phyloP scores from a whole-genome alignment of 495 filamentous ascomycete species.

The Alectoria sarmentosa region DNA sequence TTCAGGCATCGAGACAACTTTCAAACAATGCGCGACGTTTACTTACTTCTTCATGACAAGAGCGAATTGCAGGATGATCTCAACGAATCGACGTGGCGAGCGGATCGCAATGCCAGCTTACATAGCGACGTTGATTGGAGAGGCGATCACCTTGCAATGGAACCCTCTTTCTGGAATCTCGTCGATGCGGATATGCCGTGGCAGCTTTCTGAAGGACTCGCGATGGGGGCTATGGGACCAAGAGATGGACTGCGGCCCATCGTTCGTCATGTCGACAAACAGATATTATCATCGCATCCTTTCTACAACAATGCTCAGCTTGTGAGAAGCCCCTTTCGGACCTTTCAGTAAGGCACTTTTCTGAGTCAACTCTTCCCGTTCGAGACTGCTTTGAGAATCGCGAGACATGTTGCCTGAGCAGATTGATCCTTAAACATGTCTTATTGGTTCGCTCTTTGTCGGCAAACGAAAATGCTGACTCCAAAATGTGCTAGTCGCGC shows the following conservation, averaged over 20 bases:
- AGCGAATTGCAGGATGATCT: slow-evolving; percentile 23
- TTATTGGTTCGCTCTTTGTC: too few relatives aligned
- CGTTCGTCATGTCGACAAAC: slow-evolving; percentile 18
- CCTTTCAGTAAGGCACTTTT: too few relatives aligned
- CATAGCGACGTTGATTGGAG: slow-evolving; percentile 27
- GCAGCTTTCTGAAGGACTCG: slow-evolving; percentile 30
- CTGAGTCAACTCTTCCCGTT: too few relatives aligned
- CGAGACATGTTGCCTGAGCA: too few relatives aligned
- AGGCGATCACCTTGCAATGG: slow-evolving; percentile 24
- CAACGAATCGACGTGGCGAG: slow-evolving; percentile 24
- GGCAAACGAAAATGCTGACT: too few relatives aligned
- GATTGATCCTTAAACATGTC: too few relatives aligned
- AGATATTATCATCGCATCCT: slow-evolving; percentile 25
- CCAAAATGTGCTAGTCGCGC: too few relatives aligned
- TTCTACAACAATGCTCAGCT: slow-evolving; percentile 29
- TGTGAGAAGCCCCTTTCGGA: slow-evolving; percentile 28
- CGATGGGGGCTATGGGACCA: slow-evolving; percentile 23
- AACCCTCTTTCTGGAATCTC: slow-evolving; percentile 24
- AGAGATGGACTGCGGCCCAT: slow-evolving; percentile 23
- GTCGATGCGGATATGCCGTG: slow-evolving; percentile 28
- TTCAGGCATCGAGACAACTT: slow-evolving; percentile 26
- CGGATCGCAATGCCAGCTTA: slow-evolving; percentile 28
- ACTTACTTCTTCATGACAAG: slow-evolving; percentile 24
- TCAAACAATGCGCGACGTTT: slow-evolving; percentile 29
- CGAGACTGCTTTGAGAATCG: too few relatives aligned